These are phyloP conservation scores for Fomitopsis serialis DNA, from an alignment of 768 basidiomycete species.

Conservation along the genomic window DNA sequence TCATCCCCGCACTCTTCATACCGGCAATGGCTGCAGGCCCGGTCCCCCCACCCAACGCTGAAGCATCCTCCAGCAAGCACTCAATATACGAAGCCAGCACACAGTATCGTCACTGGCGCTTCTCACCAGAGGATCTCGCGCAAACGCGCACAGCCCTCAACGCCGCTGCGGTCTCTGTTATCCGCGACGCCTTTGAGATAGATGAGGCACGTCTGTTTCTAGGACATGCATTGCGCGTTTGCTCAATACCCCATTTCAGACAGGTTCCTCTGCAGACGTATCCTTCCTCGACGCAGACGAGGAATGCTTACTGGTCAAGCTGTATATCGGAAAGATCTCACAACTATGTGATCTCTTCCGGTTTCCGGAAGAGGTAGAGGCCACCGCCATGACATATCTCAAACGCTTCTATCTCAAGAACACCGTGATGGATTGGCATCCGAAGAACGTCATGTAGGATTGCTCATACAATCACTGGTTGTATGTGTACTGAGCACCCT, in stretches of 20 bases:
- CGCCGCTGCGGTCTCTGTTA: slow-evolving; percentile 66
- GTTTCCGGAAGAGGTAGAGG: slow-evolving; percentile 89
- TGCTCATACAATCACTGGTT: background rate
- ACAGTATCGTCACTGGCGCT: slow-evolving; percentile 87
- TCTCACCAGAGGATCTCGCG: slow-evolving; percentile 61
- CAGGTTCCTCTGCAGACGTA: slow-evolving; percentile 66
- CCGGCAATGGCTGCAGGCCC: background rate
- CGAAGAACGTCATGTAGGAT: slow-evolving; percentile 93
- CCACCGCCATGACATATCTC: slow-evolving; percentile 86
- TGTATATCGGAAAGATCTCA: slow-evolving; percentile 83
- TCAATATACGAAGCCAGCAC: slow-evolving; percentile 75
- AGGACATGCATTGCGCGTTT: slow-evolving; percentile 7
- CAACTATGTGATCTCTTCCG: slow-evolving; percentile 81
- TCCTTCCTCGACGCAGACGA: slow-evolving; percentile 78
- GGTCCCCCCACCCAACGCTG: background rate
- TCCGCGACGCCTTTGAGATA: slow-evolving; percentile 70
- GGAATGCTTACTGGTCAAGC: slow-evolving; percentile 82
- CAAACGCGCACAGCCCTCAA: slow-evolving; percentile 66
- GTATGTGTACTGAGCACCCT: slow-evolving; percentile 3
- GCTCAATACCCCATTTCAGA: slow-evolving; percentile 29
- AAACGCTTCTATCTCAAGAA: slow-evolving; percentile 97
- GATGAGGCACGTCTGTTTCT: slow-evolving; percentile 55
- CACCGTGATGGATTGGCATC: slow-evolving; percentile 99
- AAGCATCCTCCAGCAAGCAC: background rate
- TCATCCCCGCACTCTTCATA: background rate